A percentile compares a stretch with the other conserved stretches of the same genome.
phyloP scores from a whole-genome alignment of 2,329 filamentous ascomycete species.

The Fusarium bactridioides region DNA sequence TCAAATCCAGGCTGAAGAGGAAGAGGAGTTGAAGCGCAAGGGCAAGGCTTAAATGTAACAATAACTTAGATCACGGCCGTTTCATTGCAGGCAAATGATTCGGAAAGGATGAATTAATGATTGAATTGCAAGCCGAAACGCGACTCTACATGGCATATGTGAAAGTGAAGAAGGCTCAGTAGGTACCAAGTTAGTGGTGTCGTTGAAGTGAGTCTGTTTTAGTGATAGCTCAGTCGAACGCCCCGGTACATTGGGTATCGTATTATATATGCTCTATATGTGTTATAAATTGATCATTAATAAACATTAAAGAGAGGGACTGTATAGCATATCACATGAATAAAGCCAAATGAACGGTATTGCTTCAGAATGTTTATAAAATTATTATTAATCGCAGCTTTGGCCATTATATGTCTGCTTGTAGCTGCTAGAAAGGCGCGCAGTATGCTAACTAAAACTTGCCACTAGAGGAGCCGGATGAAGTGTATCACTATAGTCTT shows the following conservation, averaged over 20 bases:
- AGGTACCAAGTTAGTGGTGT: no score
- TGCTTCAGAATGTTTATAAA: neutral
- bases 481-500: conserved; percentile 25
- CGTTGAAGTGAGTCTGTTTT: neutral
- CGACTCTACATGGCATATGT: no score
- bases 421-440: neutral
- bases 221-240: neutral
- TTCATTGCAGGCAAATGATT: conserved; percentile 5
- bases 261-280: neutral
- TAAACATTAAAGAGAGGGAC: neutral
- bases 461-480: no score
- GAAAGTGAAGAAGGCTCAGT: neutral
- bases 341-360: no score
- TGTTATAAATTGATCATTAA: no score
- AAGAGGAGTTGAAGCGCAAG: conserved; percentile 69
- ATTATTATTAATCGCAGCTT: neutral
- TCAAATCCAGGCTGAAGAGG: conserved; percentile 72
- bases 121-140: neutral
- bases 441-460: no score
- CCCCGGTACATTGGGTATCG: neutral
- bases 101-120: conserved; percentile 25
- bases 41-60: conserved; percentile 41
- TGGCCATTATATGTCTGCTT: neutral
- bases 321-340: neutral
- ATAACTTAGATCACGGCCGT: conserved; percentile 1